phyloP scores from a whole-genome alignment of 23 red algal species.

The Gracilaria gracilis region DNA sequence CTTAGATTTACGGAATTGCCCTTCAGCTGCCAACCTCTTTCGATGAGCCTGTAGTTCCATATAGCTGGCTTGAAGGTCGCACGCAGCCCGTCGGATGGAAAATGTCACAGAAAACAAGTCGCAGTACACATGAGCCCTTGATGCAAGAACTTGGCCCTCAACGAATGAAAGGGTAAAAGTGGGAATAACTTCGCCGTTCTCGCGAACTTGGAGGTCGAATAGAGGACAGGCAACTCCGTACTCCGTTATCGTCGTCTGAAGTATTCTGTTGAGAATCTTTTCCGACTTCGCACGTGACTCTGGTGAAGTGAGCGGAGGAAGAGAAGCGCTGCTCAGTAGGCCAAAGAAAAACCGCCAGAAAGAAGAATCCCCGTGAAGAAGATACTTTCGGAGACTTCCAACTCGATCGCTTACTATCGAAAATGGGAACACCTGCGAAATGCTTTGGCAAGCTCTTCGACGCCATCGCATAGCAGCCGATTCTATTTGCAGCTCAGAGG shows the following conservation, averaged over 20 bases:
- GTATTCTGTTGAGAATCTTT: constrained; percentile 19
- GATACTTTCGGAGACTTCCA: constrained; percentile 32
- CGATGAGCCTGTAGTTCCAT: constrained; percentile 8
- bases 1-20: background rate
- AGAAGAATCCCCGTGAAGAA: constrained; percentile 38
- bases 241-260: constrained; percentile 15
- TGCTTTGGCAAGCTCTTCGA: constrained; percentile 17
- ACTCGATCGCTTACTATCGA: constrained; percentile 17
- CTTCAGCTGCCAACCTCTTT: background rate
- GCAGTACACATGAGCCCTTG: constrained; percentile 58
- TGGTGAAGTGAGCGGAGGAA: background rate
- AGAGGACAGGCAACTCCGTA: background rate
- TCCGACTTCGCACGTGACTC: constrained; percentile 11
- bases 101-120: constrained; percentile 64
- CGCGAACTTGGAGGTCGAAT: constrained; percentile 25
- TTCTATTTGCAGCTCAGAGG: constrained; percentile 31
- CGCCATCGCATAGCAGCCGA: constrained; percentile 43
- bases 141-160: constrained; percentile 57
- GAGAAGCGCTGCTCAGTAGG: constrained; percentile 12
- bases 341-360: constrained; percentile 69
- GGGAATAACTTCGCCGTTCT: constrained; percentile 18
- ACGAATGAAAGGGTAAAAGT: constrained; percentile 56
- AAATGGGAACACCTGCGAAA: constrained; percentile 59
- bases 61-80: constrained; percentile 36
- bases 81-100: constrained; percentile 43